Evolutionary conservation across 2,329 filamentous ascomycete species (phyloP), one percentile per base, ranked within the genome.

Genomic region (Exophiala lecanii-corni): DNA sequence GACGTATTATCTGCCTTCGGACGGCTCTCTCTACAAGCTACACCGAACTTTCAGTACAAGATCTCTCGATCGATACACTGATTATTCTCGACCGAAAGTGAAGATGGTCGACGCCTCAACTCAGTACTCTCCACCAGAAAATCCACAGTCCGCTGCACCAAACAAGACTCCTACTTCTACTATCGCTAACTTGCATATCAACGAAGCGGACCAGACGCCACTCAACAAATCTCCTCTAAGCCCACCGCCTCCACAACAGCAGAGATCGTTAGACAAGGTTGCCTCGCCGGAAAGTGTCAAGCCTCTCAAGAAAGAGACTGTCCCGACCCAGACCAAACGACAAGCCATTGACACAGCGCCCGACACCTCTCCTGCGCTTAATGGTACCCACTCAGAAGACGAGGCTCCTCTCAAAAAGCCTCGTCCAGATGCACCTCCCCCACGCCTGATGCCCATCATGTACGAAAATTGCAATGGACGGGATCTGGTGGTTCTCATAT

Each of bases 401-500:
- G 17, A 36, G 17, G 26, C 36, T 13, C 47, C 54, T 2, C 31
- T 50, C 26, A 78, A 78, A 56, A 68, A 72, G 28, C 56, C 65
- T 20, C 67, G 71, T 34, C 61, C 69, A 3, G 62, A 65, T 12
- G 65, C 68, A 10, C 67, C 70, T 3, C 65, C 63, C 2, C 57
- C 71, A 41, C 81, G 79, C 58, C 55, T 74, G 44, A 74, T 73
- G 46, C 70, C 92, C 1, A 65, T 76, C 47, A 74, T 76, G 57
- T 98, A 98, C 63, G 88, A 95, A 63, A 70, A 81, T 9, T 94
- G 87, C 62, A 74, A 84, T 28, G 79, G 86, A 6, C 85, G 89
- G 58, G 89, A 96, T 61, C 78, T 98, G 61, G 92, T 95, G 19
- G 75, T 91, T 31, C 71, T 98, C 48, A 92, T 98, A 54, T 82